phyloP scores from a whole-genome alignment of 2,329 filamentous ascomycete genomes.

The Paraconiothyrium sp. region DNA sequence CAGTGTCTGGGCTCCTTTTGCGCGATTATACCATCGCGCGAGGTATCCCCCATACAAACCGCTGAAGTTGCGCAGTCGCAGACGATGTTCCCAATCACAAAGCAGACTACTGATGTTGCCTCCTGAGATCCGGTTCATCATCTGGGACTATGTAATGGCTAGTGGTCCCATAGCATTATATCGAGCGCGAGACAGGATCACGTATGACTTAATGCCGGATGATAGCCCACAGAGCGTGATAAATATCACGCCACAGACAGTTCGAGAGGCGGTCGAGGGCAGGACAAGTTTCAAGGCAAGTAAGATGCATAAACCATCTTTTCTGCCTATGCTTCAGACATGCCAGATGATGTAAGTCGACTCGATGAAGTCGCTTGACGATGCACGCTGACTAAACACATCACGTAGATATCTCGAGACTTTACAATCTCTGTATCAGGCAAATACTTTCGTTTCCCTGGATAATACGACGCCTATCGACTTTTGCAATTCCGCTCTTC shows the following conservation, averaged over 20 bases:
- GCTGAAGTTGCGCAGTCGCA: conserved; percentile 6
- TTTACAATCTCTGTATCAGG: conserved; percentile 1
- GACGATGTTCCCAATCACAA: conserved; percentile 5
- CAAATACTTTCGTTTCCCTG: conserved; percentile 6
- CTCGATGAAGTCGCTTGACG: conserved; percentile 5
- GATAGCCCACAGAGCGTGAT: conserved; percentile 3
- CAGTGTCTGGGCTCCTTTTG: conserved; percentile 1
- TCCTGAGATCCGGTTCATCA: conserved; percentile 6
- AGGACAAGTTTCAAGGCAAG: neutral
- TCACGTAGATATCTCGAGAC: neutral
- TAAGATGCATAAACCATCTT: conserved; percentile 6
- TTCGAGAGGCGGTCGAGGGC: conserved; percentile 2
- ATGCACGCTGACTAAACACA: neutral
- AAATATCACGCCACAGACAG: conserved; percentile 5
- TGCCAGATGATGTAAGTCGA: conserved; percentile 5
- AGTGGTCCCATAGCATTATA: conserved; percentile 5
- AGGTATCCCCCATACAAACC: conserved; percentile 7
- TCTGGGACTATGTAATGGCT: conserved; percentile 6
- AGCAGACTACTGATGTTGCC: conserved; percentile 2
- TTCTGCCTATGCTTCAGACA: conserved; percentile 2
- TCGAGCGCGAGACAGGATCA: conserved; percentile 6
- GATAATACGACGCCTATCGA: neutral
- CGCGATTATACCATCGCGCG: conserved; percentile 6
- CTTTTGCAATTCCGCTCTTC: conserved; percentile 2
- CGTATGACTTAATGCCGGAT: conserved; percentile 3